Percentiles rank a stretch among this genome's conserved stretches.
Evolutionary conservation across 2,329 filamentous ascomycete species (phyloP).

Genomic region (Colletotrichum shisoi): DNA sequence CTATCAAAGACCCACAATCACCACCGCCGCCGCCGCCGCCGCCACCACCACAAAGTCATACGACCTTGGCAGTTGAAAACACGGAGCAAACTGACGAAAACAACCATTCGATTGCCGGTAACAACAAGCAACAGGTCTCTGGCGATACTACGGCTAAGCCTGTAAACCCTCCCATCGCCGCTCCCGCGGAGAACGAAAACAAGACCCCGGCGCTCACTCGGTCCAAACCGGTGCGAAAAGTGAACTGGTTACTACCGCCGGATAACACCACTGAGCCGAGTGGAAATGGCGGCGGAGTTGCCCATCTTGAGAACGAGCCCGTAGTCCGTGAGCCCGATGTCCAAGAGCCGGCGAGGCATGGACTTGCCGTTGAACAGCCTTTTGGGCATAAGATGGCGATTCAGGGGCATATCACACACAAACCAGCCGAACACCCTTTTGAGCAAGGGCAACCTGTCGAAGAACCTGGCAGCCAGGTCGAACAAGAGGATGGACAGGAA

Average conservation of each 20-base stretch:
- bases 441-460: constrained; percentile 5
- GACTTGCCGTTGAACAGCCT: neutral
- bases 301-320: neutral
- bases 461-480: neutral
- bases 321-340: neutral
- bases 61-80: constrained; percentile 33
- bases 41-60: constrained; percentile 13
- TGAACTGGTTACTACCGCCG: constrained; percentile 33
- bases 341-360: neutral
- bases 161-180: constrained; percentile 25
- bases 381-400: neutral
- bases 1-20: neutral
- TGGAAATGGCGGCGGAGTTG: neutral
- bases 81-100: constrained; percentile 44
- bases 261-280: constrained; percentile 9
- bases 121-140: constrained; percentile 37
- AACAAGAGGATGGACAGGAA: neutral
- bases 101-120: constrained; percentile 44
- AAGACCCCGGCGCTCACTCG: neutral
- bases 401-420: neutral
- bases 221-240: constrained; percentile 18
- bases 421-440: neutral
- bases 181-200: neutral
- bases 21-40: neutral
- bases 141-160: constrained; percentile 45